Evolutionary conservation across 1,284 basidiomycete species (phyloP).

Genomic region (Ustilago xerochloae): DNA sequence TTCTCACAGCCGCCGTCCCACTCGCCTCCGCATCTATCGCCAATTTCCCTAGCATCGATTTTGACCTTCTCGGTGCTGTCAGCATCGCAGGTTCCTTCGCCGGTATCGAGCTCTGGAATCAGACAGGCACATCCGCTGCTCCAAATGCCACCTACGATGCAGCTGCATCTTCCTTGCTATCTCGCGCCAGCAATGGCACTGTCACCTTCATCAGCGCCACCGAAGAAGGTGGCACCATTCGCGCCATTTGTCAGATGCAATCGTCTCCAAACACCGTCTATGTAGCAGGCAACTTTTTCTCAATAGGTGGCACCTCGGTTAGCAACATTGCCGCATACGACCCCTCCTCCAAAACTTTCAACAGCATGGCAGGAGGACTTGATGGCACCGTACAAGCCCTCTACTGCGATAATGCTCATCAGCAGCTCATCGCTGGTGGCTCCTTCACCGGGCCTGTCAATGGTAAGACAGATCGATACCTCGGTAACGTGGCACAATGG

Average conservation of each 20-base stretch:
- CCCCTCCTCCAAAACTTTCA: slow-evolving; percentile 31
- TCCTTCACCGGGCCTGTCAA: slow-evolving; percentile 73
- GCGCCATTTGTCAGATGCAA: slow-evolving; percentile 64
- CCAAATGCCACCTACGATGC: slow-evolving; percentile 51
- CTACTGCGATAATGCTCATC: slow-evolving; percentile 81
- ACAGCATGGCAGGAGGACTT: slow-evolving; percentile 52
- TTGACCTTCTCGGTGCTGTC: slow-evolving; percentile 58
- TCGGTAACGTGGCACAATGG: slow-evolving; percentile 82
- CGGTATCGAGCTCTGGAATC: slow-evolving; percentile 56
- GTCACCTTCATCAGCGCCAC: slow-evolving; percentile 63
- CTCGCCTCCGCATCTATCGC: slow-evolving; percentile 29
- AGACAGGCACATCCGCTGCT: slow-evolving; percentile 43
- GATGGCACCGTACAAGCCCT: slow-evolving; percentile 79
- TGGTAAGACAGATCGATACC: slow-evolving; percentile 65
- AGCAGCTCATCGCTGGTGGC: slow-evolving; percentile 87
- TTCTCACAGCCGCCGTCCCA: slow-evolving; percentile 18
- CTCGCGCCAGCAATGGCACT: slow-evolving; percentile 58
- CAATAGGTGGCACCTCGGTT: slow-evolving; percentile 55
- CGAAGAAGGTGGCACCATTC: slow-evolving; percentile 64
- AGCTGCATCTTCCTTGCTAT: slow-evolving; percentile 55
- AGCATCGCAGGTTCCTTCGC: slow-evolving; percentile 62
- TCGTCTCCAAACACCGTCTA: slow-evolving; percentile 53
- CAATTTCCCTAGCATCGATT: slow-evolving; percentile 62
- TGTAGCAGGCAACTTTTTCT: slow-evolving; percentile 67
- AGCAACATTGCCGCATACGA: slow-evolving; percentile 62